phyloP scores from a whole-genome alignment of 129 eudicot genomes.

The carrot (Daucus carota) region DNA sequence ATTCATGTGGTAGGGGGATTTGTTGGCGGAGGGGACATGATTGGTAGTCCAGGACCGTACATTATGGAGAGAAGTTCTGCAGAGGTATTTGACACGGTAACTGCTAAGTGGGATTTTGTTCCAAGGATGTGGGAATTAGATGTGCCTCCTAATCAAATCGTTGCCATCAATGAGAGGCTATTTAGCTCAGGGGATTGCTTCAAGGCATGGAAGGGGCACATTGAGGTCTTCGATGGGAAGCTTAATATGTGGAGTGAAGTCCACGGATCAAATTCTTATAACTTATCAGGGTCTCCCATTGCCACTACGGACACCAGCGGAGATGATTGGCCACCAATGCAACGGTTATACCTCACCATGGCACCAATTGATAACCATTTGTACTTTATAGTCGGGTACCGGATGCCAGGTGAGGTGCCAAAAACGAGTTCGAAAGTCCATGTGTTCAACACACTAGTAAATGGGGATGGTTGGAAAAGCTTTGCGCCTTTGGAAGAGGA shows the following conservation, averaged over 20 bases:
- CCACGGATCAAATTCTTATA: conserved; percentile 25
- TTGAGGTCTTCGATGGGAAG: conserved; percentile 46
- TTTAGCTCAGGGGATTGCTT: conserved; percentile 60
- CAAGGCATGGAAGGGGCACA: conserved; percentile 55
- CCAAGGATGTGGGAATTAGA: conserved; percentile 70
- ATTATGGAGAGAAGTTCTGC: conserved; percentile 50
- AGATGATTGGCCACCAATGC: conserved; percentile 23
- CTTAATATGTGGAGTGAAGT: conserved; percentile 52
- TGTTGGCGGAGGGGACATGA: conserved; percentile 26
- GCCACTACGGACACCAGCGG: conserved; percentile 26
- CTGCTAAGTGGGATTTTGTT: conserved; percentile 33
- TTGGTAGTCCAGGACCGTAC: conserved; percentile 26
- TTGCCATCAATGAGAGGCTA: conserved; percentile 32
- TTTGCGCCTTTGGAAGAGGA: conserved; percentile 41
- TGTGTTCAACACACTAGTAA: conserved; percentile 35
- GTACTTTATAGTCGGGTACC: conserved; percentile 51
- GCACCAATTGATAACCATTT: conserved; percentile 48
- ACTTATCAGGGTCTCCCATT: conserved; percentile 28
- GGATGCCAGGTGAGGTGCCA: conserved; percentile 29
- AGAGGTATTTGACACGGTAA: conserved; percentile 38
- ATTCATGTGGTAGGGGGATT: conserved; percentile 60
- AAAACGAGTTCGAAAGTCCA: conserved; percentile 44
- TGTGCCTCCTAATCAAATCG: conserved; percentile 64
- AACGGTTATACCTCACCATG: conserved; percentile 49
- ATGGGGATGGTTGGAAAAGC: conserved; percentile 43